Evolutionary conservation across 2,329 filamentous ascomycete genomes (phyloP), one percentile per base, ranked within the genome.

Genomic region (Aureobasidium sp.): DNA sequence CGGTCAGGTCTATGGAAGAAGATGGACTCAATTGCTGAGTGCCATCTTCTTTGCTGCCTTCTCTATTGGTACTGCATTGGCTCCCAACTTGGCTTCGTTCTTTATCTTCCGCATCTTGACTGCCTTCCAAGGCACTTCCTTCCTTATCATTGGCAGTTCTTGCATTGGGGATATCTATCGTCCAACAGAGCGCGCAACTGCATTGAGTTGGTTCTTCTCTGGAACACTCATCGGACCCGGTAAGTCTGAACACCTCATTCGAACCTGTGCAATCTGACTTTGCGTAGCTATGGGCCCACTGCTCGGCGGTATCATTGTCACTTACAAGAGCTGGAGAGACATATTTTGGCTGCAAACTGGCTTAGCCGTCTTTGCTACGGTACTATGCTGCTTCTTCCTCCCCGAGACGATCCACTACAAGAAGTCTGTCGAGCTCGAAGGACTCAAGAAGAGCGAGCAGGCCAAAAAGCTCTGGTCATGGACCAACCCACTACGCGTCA

Each of bases 261-360:
- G 12, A 32, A 5, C 17, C 7, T 32, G 2, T 26, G 13, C 8
- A n/a, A 20, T 48, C 56, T 50, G 10, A 59, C 56, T 15, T 34
- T 41, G 9, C 32, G 2, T 41, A 59, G 86, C 85, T 0, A 79
- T 88, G 68, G 87, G 88, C 1, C 83, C 84, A 0, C 88, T 90
- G 68, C 77, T 91, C 10, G 84, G 89, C 61, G 89, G 88, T 27
- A 85, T 91, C 48, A 89, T 93, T 56, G 87, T 91, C 17, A 91
- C 88, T 0, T 91, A 85, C 72, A 79, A 80, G 7, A 82, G 80
- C 2, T 93, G 89, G 89, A 80, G 87, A 20, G 82, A 83, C 46
- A 90, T 91, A 59, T 91, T 91, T 75, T 91, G 87, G 85, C 77
- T 92, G 0, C 88, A 91, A 70, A 84, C 86, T 0, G 88, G 82